A percentile compares a stretch with the other conserved stretches of the same genome.
Conservation (phyloP, 1,139 yeast species). For the Kodamaea ohmeri region DNA sequence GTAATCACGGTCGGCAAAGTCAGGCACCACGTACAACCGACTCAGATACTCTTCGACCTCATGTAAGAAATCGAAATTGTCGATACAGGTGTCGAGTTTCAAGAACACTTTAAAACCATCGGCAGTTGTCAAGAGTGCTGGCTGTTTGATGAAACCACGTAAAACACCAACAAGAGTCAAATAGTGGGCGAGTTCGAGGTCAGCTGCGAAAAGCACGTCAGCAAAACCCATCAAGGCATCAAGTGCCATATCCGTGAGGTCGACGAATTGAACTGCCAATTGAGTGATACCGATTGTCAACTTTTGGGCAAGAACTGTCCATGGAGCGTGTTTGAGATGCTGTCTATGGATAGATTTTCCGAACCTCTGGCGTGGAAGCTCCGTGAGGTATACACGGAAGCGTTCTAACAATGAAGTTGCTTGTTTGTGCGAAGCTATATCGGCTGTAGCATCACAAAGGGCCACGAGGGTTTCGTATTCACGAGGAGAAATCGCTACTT, state of each 20-base stretch:
- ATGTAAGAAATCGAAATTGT: constrained; percentile 40
- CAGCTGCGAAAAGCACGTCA: constrained; percentile 23
- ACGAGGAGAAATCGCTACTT: constrained; percentile 45
- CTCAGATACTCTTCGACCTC: constrained; percentile 39
- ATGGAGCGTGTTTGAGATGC: constrained; percentile 33
- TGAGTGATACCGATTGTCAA: constrained; percentile 38
- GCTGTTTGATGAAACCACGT: constrained; percentile 38
- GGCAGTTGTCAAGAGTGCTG: constrained; percentile 31
- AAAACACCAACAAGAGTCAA: constrained; percentile 47
- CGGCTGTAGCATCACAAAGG: constrained; percentile 52
- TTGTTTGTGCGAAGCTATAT: constrained; percentile 41
- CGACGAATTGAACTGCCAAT: constrained; percentile 35
- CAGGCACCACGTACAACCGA: constrained; percentile 17
- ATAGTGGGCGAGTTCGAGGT: constrained; percentile 34
- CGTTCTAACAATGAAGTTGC: constrained; percentile 53
- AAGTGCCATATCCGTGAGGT: constrained; percentile 27
- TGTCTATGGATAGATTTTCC: constrained; percentile 20
- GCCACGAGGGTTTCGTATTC: constrained; percentile 76
- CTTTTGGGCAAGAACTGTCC: constrained; percentile 36
- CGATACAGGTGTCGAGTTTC: constrained; percentile 38
- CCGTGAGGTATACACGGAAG: constrained; percentile 57
- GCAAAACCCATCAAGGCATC: constrained; percentile 32
- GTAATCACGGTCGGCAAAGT: constrained; percentile 18
- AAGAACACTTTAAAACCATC: constrained; percentile 34
- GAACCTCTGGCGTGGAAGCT: constrained; percentile 52